Evolutionary conservation across 2,329 filamentous ascomycete species (phyloP).

Genomic region (Talaromyces amestolkiae): DNA sequence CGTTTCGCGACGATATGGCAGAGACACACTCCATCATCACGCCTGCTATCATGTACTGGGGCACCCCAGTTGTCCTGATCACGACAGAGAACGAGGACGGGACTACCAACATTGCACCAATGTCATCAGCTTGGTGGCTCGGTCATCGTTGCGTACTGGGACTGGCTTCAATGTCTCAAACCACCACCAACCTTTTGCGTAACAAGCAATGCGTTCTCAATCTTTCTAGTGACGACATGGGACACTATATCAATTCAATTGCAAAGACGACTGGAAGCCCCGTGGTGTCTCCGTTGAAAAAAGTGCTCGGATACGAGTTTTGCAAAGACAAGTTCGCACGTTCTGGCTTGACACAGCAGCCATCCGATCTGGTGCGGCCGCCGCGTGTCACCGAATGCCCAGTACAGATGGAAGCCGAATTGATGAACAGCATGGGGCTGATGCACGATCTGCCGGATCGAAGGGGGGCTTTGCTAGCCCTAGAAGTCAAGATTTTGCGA

Average conservation of each 20-base stretch:
- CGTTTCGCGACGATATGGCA: background rate
- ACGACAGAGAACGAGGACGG: constrained; percentile 43
- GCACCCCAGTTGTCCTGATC: constrained; percentile 36
- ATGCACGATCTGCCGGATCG: background rate
- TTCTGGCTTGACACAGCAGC: background rate
- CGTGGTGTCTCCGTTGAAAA: constrained; percentile 7
- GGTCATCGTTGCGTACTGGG: constrained; percentile 46
- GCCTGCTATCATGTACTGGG: constrained; percentile 12
- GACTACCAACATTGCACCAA: constrained; percentile 43
- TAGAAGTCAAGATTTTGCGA: background rate
- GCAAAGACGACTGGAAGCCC: constrained; percentile 41
- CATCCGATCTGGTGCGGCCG: background rate
- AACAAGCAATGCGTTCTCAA: constrained; percentile 47
- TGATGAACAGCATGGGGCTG: background rate
- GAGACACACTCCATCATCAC: constrained; percentile 4
- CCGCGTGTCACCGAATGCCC: background rate
- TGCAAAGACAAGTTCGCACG: constrained; percentile 4
- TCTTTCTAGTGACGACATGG: constrained; percentile 39
- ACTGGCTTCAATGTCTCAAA: constrained; percentile 36
- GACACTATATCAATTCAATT: constrained; percentile 36
- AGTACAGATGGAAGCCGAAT: background rate
- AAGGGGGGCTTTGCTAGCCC: background rate
- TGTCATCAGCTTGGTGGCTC: constrained; percentile 49
- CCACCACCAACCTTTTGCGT: constrained; percentile 42
- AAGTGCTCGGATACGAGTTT: background rate